Base-by-base conservation (phyloP, 768 basidiomycete genomes). In the Boletus eberwhitei region DNA sequence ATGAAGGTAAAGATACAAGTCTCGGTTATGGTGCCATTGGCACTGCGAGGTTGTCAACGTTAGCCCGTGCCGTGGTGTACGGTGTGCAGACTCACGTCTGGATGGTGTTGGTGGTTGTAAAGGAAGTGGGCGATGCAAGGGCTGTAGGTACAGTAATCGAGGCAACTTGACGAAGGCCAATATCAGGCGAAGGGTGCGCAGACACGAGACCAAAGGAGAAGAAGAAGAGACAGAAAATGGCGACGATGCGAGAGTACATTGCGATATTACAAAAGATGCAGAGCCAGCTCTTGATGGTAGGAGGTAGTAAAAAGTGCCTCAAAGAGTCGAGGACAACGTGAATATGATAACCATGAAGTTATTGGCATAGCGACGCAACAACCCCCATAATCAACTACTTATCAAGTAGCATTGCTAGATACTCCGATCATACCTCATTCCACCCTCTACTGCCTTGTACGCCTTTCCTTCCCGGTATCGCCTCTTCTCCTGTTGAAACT, bases 361-460 rank as follows among this genome's bases (percentile, higher is more conserved):
- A 48, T 66, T 31, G 61, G 61, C 63, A 64, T 64, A 56, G 54
- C 58, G 58, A 64, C 63, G 24, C 26, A 50, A 24, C 37, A 42
- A 31, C 52, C 59, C 9, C 35, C 43, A n/a, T n/a, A n/a, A n/a
- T n/a, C n/a, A n/a, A n/a, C 50, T 26, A 42, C 43, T 48, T 41
- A 39, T 24, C 17, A 4, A 50, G 5, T 26, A 24, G 13, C 21
- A 44, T 46, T 17, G 43, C 34, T 40, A 26, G 35, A 48, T 48
- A 3, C 35, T 24, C 22, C 8, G 1, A 14, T 17, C 13, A 13
- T n/a, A 69, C 48, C 72, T 71, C 84, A 87, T 83, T 34, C 83
- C 85, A 21, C 85, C 83, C 62, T 93, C 90, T 2, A 98, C 84
- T 9, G 80, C 77, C 73, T 94, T 95, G 79, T 98, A 98, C 47